Evolutionary conservation across 2,329 filamentous ascomycete genomes (phyloP).

Genomic region (Fragosphaeria purpurea): DNA sequence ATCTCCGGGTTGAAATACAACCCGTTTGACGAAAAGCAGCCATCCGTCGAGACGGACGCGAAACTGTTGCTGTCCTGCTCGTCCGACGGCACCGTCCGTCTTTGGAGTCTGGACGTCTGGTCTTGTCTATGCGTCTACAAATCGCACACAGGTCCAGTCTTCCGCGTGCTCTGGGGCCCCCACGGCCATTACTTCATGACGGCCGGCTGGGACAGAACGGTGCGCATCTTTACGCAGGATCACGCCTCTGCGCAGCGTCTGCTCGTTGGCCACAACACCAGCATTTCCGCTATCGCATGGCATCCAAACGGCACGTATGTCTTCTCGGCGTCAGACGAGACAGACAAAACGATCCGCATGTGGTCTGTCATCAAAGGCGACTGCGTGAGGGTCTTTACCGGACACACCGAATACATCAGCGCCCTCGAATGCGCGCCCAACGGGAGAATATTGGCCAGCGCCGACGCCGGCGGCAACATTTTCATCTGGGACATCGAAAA

Average conservation of each 20-base stretch:
- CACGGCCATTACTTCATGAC: slow-evolving; percentile 93
- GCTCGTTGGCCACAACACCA: slow-evolving; percentile 84
- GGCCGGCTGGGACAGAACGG: slow-evolving; percentile 79
- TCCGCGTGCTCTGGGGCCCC: slow-evolving; percentile 81
- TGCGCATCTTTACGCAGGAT: slow-evolving; percentile 85
- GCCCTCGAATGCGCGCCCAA: slow-evolving; percentile 77
- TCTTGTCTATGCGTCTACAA: slow-evolving; percentile 91
- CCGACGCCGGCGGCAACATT: slow-evolving; percentile 80
- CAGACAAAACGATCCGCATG: slow-evolving; percentile 88
- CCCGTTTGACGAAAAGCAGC: slow-evolving; percentile 39
- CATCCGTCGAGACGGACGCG: slow-evolving; percentile 42
- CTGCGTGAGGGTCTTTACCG: slow-evolving; percentile 83
- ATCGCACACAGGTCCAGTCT: slow-evolving; percentile 81
- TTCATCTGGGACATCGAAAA: slow-evolving; percentile 90
- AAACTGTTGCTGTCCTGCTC: slow-evolving; percentile 81
- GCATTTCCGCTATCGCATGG: slow-evolving; percentile 86
- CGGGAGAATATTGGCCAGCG: slow-evolving; percentile 84
- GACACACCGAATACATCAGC: slow-evolving; percentile 80
- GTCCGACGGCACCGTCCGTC: slow-evolving; percentile 74
- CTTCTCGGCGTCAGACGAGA: slow-evolving; percentile 81
- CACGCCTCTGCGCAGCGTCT: slow-evolving; percentile 82
- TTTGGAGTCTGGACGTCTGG: slow-evolving; percentile 91
- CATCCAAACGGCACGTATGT: slow-evolving; percentile 91
- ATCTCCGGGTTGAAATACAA: slow-evolving; percentile 46
- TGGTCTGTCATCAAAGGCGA: slow-evolving; percentile 86